A percentile compares a stretch with the other conserved stretches of the same genome.
Conservation (phyloP, 371 early-diverging fungal genomes). For the Choanephora cucurbitarum region DNA sequence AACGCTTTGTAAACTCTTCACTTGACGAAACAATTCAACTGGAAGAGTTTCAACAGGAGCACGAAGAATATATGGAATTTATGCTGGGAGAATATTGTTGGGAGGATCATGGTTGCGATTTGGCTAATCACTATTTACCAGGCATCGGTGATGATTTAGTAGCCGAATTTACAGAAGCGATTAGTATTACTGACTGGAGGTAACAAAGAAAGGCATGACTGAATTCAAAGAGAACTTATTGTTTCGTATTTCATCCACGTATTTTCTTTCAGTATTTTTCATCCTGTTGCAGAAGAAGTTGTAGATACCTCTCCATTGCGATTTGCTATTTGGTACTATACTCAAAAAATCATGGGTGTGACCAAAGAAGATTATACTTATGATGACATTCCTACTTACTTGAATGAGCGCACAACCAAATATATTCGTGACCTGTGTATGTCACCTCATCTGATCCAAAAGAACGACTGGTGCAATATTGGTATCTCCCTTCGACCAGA, state of each 20-base stretch:
- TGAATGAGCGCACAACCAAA: slow-evolving; percentile 51
- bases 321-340: slow-evolving; percentile 66
- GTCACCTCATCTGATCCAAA: slow-evolving; percentile 45
- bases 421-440: slow-evolving; percentile 54
- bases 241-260: too few species aligned
- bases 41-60: slow-evolving; percentile 41
- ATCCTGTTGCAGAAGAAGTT: slow-evolving; percentile 48
- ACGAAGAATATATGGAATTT: slow-evolving; percentile 49
- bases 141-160: slow-evolving; percentile 63
- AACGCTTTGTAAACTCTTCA: slow-evolving; percentile 40
- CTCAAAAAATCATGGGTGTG: slow-evolving; percentile 60
- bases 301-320: slow-evolving; percentile 65
- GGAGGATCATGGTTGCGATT: slow-evolving; percentile 67
- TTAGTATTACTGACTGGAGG: slow-evolving; percentile 66
- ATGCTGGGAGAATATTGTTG: slow-evolving; percentile 66
- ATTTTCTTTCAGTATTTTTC: slow-evolving; percentile 36
- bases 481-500: slow-evolving; percentile 63
- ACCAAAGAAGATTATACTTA: slow-evolving; percentile 69
- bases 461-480: slow-evolving; percentile 59
- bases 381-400: slow-evolving; percentile 40
- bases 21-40: slow-evolving; percentile 19
- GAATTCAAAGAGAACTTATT: too few species aligned
- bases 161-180: slow-evolving; percentile 60
- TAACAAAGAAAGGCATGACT: slow-evolving; percentile 23
- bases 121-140: slow-evolving; percentile 64